Evolutionary conservation across 2,329 filamentous ascomycete genomes (phyloP), one percentile per base, ranked within the genome.

Genomic region (Penicillium palitans): DNA sequence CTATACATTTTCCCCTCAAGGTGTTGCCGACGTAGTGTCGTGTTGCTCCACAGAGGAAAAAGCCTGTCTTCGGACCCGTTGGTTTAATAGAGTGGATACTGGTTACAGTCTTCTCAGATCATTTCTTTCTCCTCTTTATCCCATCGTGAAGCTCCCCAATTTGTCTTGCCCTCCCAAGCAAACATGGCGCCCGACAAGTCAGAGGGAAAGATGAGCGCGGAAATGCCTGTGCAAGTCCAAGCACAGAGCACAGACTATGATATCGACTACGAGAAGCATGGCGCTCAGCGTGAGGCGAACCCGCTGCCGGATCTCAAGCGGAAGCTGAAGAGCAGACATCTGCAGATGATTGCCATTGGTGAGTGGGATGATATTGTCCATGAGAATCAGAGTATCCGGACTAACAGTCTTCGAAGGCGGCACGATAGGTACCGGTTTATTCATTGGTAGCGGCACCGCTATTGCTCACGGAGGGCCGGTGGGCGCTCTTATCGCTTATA

Each of bases 301-400:
- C 44, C 86, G 87, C 66, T 88, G 61, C 73, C 74, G 3, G 71
- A 76, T 54, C 82, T 98, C 59, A 86, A 90, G 59, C 83, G 92
- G 70, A 90, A 88, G 77, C 78, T 96, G 68, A 96, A 96, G 78
- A 89, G 88, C 27, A 82, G 92, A 48, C 95, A 99, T 80, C 73
- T 98, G 72, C 93, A 98, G 79, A 98, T 98, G 93, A 98, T 98
- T 81, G 95, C 95, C 27, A 96, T 98, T 67, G 93, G 92, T 71
- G 90, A 90, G 54, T 93, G 5, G 19, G 9, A 19, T 37, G 40
- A 15, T 42, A n/a, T 40, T 25, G 19, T 51, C 19, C 3, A 39
- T 17, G 9, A 25, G 13, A 29, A 4, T 9, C 21, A 40, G 39
- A 40, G 21, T 37, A 21, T 21, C 45, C 17, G 39, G 33, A 9